phyloP scores from a whole-genome alignment of 352 stramenopile genomes.

The Globisporangium uncinulatum region DNA sequence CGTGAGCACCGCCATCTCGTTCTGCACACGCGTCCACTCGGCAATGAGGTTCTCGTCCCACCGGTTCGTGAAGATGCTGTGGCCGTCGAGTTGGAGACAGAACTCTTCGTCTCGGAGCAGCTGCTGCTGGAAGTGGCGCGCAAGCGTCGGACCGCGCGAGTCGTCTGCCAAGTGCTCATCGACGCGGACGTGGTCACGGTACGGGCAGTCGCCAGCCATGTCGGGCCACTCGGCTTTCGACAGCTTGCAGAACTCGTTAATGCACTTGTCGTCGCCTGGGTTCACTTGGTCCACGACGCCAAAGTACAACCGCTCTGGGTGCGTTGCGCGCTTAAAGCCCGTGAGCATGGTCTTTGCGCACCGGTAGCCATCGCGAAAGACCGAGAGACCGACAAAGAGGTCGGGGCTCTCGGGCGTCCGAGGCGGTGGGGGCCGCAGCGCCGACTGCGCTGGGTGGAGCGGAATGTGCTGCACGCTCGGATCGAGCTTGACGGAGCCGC shows the following conservation, averaged over 20 bases:
- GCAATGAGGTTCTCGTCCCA: slow-evolving; percentile 72
- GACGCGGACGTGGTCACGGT: slow-evolving; percentile 65
- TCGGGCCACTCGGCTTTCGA: slow-evolving; percentile 55
- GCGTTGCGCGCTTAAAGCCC: slow-evolving; percentile 57
- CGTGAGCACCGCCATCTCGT: slow-evolving; percentile 81
- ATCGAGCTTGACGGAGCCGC: slow-evolving; percentile 51
- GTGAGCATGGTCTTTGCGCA: slow-evolving; percentile 82
- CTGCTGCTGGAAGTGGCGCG: slow-evolving; percentile 79
- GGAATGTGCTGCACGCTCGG: slow-evolving; percentile 76
- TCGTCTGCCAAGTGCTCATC: slow-evolving; percentile 62
- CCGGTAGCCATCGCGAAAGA: slow-evolving; percentile 77
- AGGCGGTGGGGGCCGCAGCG: slow-evolving; percentile 50
- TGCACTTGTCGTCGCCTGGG: slow-evolving; percentile 52
- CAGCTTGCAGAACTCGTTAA: slow-evolving; percentile 80
- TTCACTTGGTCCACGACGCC: slow-evolving; percentile 84
- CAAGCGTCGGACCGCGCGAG: slow-evolving; percentile 70
- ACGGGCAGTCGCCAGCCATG: slow-evolving; percentile 47
- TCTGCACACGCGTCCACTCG: slow-evolving; percentile 69
- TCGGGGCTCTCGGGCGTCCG: slow-evolving; percentile 48
- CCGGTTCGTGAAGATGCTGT: slow-evolving; percentile 83
- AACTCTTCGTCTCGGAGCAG: slow-evolving; percentile 74
- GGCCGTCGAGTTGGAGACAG: slow-evolving; percentile 77
- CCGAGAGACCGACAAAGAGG: slow-evolving; percentile 71
- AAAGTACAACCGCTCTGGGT: slow-evolving; percentile 73
- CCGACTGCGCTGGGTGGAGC: slow-evolving; percentile 20